Base-by-base conservation (phyloP, 108 stramenopile species). In the Nannochloropsis oceanica region DNA sequence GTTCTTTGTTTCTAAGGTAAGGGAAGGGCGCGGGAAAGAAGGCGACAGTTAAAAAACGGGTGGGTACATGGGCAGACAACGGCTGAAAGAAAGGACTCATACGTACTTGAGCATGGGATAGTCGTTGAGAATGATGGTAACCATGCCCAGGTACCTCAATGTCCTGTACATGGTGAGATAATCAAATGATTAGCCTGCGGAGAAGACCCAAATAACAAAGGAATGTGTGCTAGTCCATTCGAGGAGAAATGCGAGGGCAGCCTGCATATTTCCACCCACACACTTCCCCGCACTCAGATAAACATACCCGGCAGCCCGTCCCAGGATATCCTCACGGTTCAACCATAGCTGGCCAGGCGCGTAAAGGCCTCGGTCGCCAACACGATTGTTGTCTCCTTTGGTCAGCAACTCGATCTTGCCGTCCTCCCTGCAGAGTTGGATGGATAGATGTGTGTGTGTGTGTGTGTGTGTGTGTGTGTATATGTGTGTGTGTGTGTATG, bases 281-380 rank as follows among this genome's bases (percentile, higher is more conserved):
- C 79, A 0, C 22, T 79, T 18, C 44, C 73, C 24, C 44, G 42
- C 79, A 5, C n/a, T 34, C 18, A 26, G 12, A 8, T 42, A 26
- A 9, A 82, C 84, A 5, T 22, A 89, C 25, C 92, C 92, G 12
- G 44, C 27, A 1, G 97, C 98, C 84, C 96, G 95, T 12, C 99
- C 99, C 86, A 99, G 87, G 84, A 99, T 98, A 88, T 98, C 97
- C 44, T 97, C 97, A 46, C 99, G 92, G 82, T 95, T 88, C 83
- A 99, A 93, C 99, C 99, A 99, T 81, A 97, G 90, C 90, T 99
- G 99, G 44, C 99, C 99, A 12, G 96, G 97, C 25, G 97, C 98
- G 91, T 99, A 99, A 80, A 99, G 87, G 43, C 96, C 96, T 27
- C 98, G 93, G 93, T 99, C 99, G 90, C 99, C 96, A 18, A 99